Percentiles rank a stretch among this genome's conserved stretches.
phyloP scores from a whole-genome alignment of 805 yeast genomes.

The Candida insectorum region DNA sequence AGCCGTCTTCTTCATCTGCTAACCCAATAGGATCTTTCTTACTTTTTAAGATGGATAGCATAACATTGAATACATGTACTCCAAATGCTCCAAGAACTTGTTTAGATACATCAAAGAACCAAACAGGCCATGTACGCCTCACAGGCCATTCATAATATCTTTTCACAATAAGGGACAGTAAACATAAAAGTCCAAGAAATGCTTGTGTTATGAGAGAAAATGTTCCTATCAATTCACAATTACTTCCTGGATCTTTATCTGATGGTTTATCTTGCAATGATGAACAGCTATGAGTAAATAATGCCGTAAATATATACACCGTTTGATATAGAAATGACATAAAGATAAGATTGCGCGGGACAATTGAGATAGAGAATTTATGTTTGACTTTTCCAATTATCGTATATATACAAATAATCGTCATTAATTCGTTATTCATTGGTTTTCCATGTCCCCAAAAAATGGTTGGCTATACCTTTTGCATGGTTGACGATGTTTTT shows the following conservation, averaged over 20 bases:
- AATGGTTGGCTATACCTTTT: constrained; percentile 31
- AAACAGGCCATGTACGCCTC: constrained; percentile 80
- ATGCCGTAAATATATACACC: too few relatives aligned
- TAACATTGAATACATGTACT: constrained; percentile 74
- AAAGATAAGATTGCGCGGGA: too few relatives aligned
- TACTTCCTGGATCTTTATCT: constrained; percentile 16
- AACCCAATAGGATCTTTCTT: constrained; percentile 9
- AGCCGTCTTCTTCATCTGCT: constrained; percentile 28
- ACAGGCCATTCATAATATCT: constrained; percentile 75
- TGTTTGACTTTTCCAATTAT: background rate
- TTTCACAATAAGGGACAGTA: constrained; percentile 70
- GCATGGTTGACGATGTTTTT: constrained; percentile 31
- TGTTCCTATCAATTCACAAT: constrained; percentile 66
- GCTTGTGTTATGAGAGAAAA: constrained; percentile 79
- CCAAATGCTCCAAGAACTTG: constrained; percentile 87
- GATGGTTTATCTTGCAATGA: too few relatives aligned
- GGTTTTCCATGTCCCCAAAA: constrained; percentile 19
- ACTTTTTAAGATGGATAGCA: constrained; percentile 60
- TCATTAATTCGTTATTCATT: background rate
- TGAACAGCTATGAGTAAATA: background rate
- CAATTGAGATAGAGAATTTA: too few relatives aligned
- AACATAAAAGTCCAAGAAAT: constrained; percentile 70
- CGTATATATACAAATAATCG: constrained; percentile 1
- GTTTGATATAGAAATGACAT: too few relatives aligned
- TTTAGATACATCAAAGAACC: constrained; percentile 88